Base-by-base conservation (phyloP, 129 eudicot species). In the Lactuca sativa region DNA sequence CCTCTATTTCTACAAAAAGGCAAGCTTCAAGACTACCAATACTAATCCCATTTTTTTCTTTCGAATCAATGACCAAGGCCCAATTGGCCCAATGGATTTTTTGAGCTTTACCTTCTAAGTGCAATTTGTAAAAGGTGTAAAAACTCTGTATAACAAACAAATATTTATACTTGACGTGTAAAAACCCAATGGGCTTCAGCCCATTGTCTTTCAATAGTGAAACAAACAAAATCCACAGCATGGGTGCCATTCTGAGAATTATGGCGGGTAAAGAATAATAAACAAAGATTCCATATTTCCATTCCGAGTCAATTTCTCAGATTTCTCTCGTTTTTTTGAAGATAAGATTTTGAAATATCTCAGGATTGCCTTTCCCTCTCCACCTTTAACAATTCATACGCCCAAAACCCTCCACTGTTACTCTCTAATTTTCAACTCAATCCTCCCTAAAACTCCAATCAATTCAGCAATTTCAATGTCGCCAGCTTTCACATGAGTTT, bases 291-390 rank as follows among this genome's bases (percentile, higher is more conserved):
- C 69, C 70, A 62, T 18, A 52, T 51, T 21, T 49, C 37, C 21
- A 16, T 51, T 25, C n/a, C 7, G 4, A 32, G 40, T 9, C 69
- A 25, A 12, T 31, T 38, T 37, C 48, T 63, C n/a, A n/a, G 2
- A 47, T 47, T 47, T 47, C 12, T 4, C 52, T 43, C n/a, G 0
- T 11, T 0, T 37, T 61, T 54, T 4, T 38, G 81, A 69, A 70
- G 81, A 77, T 77, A 77, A 77, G 81, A 62, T 77, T 62, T 69
- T 77, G 76, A 69, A 77, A 69, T 69, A 62, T 77, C 71, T 70
- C 21, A 58, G 74, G 66, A 66, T 66, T 54, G 55, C 66, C 81
- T 62, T 69, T 77, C 81, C 81, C 76, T 70, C 81, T 77, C 71
- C 76, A 31, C 81, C 81, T 69, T 77, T 69, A 77, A 77, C 71